Conservation (phyloP, 495 filamentous ascomycete genomes). For the Penicillium nucicola region DNA sequence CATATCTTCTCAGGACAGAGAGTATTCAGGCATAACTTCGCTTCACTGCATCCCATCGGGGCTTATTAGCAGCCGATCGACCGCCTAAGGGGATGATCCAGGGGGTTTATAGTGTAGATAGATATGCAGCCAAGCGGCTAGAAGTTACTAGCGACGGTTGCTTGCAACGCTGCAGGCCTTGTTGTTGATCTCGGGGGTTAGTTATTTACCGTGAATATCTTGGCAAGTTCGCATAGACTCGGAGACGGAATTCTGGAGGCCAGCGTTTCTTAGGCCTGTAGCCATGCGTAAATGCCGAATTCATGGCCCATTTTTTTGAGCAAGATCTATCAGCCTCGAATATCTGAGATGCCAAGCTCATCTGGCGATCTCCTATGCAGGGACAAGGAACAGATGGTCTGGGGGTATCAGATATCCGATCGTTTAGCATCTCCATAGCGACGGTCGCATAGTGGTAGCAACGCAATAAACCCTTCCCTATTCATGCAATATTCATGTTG, state of each 20-base stretch:
- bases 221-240: slow-evolving; percentile 1
- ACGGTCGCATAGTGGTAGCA: too few species aligned
- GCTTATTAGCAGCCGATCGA: slow-evolving; percentile 8
- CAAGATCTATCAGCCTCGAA: too few species aligned
- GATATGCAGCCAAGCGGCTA: slow-evolving; percentile 17
- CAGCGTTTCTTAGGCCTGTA: not conserved
- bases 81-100: slow-evolving; percentile 10
- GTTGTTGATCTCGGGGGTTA: slow-evolving; percentile 2
- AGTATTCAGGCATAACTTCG: not conserved
- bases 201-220: slow-evolving; percentile 1
- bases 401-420: too few species aligned
- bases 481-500: too few species aligned
- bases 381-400: too few species aligned
- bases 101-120: slow-evolving; percentile 4
- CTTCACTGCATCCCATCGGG: not conserved
- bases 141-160: not conserved
- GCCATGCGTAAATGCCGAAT: not conserved
- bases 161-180: slow-evolving; percentile 9
- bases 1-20: too few species aligned
- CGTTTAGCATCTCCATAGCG: too few species aligned
- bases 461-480: too few species aligned
- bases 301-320: too few species aligned
- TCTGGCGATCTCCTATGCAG: too few species aligned
- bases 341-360: too few species aligned
- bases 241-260: not conserved